These are phyloP conservation scores for Ceratocystis ficicola DNA, from an alignment of 2,329 filamentous ascomycete species.

Conservation along the genomic window DNA sequence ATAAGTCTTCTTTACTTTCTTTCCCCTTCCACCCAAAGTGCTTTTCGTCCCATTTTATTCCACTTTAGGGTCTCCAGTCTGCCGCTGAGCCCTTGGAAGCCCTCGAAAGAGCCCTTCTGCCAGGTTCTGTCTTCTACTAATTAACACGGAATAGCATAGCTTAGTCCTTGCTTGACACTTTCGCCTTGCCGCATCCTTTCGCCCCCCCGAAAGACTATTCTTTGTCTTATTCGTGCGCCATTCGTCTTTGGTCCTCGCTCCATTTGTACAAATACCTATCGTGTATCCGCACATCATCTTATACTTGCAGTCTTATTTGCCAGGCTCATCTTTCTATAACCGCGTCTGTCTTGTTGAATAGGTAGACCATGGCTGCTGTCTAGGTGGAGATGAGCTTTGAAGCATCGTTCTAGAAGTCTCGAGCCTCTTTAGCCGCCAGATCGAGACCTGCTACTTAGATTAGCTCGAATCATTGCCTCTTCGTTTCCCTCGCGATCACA, in stretches of 20 bases:
- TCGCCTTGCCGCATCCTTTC: background rate
- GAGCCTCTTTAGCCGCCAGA: slow-evolving; percentile 1
- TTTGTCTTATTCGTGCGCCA: background rate
- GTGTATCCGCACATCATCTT: background rate
- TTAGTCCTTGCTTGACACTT: background rate
- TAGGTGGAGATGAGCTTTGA: slow-evolving; percentile 10
- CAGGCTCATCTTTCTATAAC: background rate
- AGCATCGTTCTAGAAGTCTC: slow-evolving; percentile 5
- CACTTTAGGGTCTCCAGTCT: background rate
- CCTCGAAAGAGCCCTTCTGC: background rate
- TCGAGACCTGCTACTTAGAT: background rate
- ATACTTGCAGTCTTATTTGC: background rate
- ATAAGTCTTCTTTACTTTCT: background rate
- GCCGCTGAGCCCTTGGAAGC: background rate
- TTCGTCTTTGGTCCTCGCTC: background rate
- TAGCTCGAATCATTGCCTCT: background rate
- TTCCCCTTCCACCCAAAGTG: background rate
- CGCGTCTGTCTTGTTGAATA: background rate
- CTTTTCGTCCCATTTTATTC: background rate
- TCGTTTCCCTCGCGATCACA: background rate
- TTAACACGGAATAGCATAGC: background rate
- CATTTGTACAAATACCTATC: background rate
- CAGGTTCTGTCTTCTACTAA: background rate
- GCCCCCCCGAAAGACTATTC: background rate
- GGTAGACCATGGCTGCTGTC: slow-evolving; percentile 8